Evolutionary conservation across 2,329 filamentous ascomycete species (phyloP), one percentile per base, ranked within the genome.

Genomic region (Berkeleyomyces basicola): DNA sequence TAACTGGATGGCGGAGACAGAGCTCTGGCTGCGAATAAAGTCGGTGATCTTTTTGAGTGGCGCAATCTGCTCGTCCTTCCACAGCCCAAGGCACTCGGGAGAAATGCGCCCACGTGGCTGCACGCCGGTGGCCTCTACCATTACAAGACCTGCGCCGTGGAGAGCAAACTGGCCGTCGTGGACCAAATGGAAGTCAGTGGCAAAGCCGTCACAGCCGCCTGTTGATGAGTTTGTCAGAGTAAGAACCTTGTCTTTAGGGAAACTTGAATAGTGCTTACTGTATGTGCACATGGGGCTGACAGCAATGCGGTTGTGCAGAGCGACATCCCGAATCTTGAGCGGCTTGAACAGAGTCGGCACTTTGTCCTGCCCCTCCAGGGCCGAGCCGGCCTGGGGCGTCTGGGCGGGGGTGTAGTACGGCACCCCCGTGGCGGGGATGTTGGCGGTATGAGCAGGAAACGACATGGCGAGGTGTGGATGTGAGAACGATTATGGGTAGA

Each of bases 31-130:
- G 75, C 95, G 90, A 2, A 86, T 82, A 66, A 90, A 95, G 65
- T 95, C 87, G 43, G 85, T 82, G 55, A 92, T 80, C 64, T 81
- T 80, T 70, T 79, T 81, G 64, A 95, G 74, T 0, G 85, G 84
- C 66, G 80, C 84, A 65, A 91, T 85, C 72, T 96, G 91, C 42
- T 80, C 83, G 71, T 96, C 91, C 66, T 86, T 79, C 91, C 90
- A 96, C 6, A 96, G 74, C 0, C 91, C 90, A 10, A 77, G 74
- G 71, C 92, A 88, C 71, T 91, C 79, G 1, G 90, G 89, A 0
- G 87, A 87, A 75, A 95, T 95, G 62, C 91, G 82, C 37, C 90
- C 90, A 67, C 91, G 83, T 4, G 88, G 74, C 7, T 82, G 77
- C 0, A 95, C 87, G 40, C 84, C 78, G 0, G 88, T 90, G 36